These are phyloP conservation scores for Ganoderma leucocontextum DNA, from an alignment of 1,284 basidiomycete genomes.

Conservation along the genomic window DNA sequence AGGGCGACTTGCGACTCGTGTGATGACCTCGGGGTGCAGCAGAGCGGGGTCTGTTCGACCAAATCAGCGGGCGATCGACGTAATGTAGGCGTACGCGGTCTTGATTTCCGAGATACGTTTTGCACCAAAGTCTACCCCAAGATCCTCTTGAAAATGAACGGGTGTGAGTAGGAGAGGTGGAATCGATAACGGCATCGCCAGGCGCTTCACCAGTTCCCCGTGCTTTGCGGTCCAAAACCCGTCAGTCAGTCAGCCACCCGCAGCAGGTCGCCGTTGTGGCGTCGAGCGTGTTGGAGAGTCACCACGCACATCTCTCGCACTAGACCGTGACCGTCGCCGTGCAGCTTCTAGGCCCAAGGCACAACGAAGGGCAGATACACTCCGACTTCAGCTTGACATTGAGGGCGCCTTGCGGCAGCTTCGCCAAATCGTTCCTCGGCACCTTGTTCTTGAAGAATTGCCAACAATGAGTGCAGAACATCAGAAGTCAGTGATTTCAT, in stretches of 20 bases:
- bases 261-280: slow-evolving; percentile 9
- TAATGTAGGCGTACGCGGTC: background rate
- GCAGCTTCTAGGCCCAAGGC: background rate
- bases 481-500: slow-evolving; percentile 1
- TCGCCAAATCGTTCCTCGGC: background rate
- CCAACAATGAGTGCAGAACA: background rate
- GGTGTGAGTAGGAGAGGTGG: background rate
- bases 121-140: background rate
- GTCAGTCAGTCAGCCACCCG: background rate
- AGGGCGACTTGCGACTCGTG: background rate
- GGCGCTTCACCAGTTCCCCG: background rate
- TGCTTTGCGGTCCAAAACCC: background rate
- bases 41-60: background rate
- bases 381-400: background rate
- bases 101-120: slow-evolving; percentile 4
- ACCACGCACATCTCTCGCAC: background rate
- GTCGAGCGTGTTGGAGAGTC: slow-evolving; percentile 2
- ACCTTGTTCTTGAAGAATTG: background rate
- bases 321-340: background rate
- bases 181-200: background rate
- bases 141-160: background rate
- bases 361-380: background rate
- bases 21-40: background rate
- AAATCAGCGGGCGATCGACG: background rate
- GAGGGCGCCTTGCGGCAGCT: background rate